Evolutionary conservation across 352 stramenopile genomes (phyloP), one percentile per base, ranked within the genome.

Genomic region (Globisporangium okanoganense): DNA sequence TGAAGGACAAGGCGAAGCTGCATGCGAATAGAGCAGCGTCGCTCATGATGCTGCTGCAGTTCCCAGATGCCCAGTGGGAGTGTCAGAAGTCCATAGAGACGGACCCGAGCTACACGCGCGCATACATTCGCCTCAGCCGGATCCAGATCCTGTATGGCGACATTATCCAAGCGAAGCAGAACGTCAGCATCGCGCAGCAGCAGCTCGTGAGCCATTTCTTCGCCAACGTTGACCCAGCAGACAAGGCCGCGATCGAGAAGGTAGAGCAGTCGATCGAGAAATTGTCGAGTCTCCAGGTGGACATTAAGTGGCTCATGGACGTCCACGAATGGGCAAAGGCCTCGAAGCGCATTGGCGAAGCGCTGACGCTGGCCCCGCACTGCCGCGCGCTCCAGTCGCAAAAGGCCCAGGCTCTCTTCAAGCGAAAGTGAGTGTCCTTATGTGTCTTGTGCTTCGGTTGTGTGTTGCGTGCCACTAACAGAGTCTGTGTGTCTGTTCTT

Each of bases 1-100:
- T 71, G 64, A 80, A 82, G 5, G 84, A 95, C 60, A 93, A 93
- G 50, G 81, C 84, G 0, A 94, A 92, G 59, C 62, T 94, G 14
- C 83, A 94, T 48, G 73, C 81, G 8, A 95, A 95, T 58, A 74
- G 85, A 40, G 82, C 84, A 3, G 86, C 86, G 14, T 86, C 79
- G 6, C 61, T 90, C 29, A 89, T 94, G 75, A 94, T 93, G 86
- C 29, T 92, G 14, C 73, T 81, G 69, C 78, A 89, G 59, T 76
- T 90, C 14, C 45, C 62, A 8, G 85, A 94, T 66, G 86, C 84
- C 14, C 73, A 88, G 56, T 79, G 77, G 0, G 86, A 95, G 67
- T 88, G 80, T 35, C 58, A 72, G 16, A 51, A 72, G 18, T 86
- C 85, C 27, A 88, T 95, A 24, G 76, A 80, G 13, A 63, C 72